phyloP scores from a whole-genome alignment of 345 rosid genomes.

The Eucalyptus viminalis region DNA sequence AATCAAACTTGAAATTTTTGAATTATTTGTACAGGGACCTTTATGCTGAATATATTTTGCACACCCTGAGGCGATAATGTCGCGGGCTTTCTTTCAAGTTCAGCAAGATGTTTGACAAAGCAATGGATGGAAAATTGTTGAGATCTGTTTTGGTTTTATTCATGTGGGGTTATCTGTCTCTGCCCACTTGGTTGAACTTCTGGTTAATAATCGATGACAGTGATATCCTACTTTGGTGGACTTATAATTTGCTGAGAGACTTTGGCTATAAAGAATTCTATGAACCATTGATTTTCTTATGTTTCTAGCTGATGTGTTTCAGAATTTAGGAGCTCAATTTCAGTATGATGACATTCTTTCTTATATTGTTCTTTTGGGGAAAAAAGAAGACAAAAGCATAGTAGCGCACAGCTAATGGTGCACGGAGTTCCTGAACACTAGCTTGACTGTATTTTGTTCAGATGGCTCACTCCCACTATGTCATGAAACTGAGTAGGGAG shows the following conservation, averaged over 20 bases:
- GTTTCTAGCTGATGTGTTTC: not conserved
- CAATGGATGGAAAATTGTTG: not conserved
- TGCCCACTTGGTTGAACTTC: not conserved
- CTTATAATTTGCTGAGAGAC: not conserved
- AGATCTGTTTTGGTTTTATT: not conserved
- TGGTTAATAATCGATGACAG: not conserved
- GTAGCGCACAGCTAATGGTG: not conserved
- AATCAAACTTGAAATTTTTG: not conserved
- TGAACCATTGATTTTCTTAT: not conserved
- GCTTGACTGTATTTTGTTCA: not conserved
- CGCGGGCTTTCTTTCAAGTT: not conserved
- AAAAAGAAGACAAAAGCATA: not conserved
- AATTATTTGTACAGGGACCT: constrained; percentile 56
- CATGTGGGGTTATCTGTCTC: not conserved
- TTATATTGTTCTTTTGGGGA: not conserved
- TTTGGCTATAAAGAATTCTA: not conserved
- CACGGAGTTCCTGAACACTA: not conserved
- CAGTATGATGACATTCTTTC: not conserved
- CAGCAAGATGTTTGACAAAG: not conserved
- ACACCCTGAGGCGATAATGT: constrained; percentile 59
- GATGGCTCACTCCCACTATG: not conserved
- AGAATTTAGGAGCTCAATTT: not conserved
- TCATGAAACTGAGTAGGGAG: not conserved
- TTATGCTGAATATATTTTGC: constrained; percentile 74
- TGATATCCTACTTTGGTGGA: not conserved